Conservation (phyloP, 805 yeast species). For the Candida sphagnicola region DNA sequence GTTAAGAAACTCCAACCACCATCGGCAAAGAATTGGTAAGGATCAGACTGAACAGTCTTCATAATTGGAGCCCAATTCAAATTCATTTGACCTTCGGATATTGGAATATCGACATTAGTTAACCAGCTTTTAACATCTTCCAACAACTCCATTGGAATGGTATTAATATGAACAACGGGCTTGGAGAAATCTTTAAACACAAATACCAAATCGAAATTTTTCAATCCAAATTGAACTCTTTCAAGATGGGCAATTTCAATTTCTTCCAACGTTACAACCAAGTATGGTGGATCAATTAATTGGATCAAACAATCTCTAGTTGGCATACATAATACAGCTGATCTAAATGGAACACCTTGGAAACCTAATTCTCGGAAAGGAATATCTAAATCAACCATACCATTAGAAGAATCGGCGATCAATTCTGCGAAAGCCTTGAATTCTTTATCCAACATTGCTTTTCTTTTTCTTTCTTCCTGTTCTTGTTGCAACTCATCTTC, state of each 20-base stretch:
- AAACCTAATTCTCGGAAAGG: constrained; percentile 96
- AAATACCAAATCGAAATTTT: constrained; percentile 95
- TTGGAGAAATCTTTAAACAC: constrained; percentile 86
- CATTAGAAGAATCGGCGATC: constrained; percentile 83
- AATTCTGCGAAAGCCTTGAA: constrained; percentile 85
- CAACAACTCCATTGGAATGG: constrained; percentile 87
- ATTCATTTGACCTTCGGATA: constrained; percentile 91
- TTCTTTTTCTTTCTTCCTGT: constrained; percentile 94
- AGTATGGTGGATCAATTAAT: constrained; percentile 89
- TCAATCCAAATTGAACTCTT: constrained; percentile 95
- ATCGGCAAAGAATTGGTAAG: constrained; percentile 85
- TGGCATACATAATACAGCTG: constrained; percentile 93
- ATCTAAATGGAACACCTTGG: constrained; percentile 95
- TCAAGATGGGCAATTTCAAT: constrained; percentile 94
- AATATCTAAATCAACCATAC: constrained; percentile 80
- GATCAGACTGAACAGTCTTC: constrained; percentile 90
- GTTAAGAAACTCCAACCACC: constrained; percentile 97
- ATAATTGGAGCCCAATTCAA: constrained; percentile 94
- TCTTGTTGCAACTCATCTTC: constrained; percentile 98
- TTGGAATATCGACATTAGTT: constrained; percentile 95
- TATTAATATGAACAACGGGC: constrained; percentile 89
- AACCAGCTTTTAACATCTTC: constrained; percentile 96
- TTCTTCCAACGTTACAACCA: constrained; percentile 86
- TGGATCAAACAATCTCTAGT: constrained; percentile 96
- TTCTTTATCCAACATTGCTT: constrained; percentile 86